Base-by-base conservation (phyloP, 2,329 filamentous ascomycete species). In the Penicillium sp. region DNA sequence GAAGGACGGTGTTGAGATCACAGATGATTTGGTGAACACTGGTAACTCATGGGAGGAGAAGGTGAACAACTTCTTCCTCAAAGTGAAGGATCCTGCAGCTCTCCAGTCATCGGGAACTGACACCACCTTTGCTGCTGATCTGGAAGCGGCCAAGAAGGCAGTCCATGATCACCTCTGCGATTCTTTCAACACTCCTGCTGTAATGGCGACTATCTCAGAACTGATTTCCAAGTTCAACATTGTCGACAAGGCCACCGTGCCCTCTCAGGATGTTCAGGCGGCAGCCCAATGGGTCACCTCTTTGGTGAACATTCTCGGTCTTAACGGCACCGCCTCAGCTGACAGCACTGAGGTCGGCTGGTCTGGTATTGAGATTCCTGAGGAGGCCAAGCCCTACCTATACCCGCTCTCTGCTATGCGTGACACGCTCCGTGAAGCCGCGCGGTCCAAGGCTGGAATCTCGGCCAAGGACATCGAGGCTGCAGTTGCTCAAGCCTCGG, bases 1-100 rank as follows among this genome's bases (percentile, higher is more conserved):
- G 92, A 90, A 90, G 63, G 90, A 96, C 46, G 90, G 91, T 1
- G 87, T 97, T 30, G 93, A 97, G 68, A 94, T 97, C 58, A 93
- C 91, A 0, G 85, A 88, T 1, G 90, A 92, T 51, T 85, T 96
- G 75, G 81, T 90, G 54, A 85, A 84, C 40, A 84, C 86, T 64
- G 88, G 88, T 7, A 83, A 85, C 54, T 84, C 81, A 41, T 96
- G 91, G 89, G 92, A 97, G 69, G 85, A 85, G 46, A 87, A 87
- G 16, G 77, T 96, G 29, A 89, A 88, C 71, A 86, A 85, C 69
- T 86, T 87, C 68, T 86, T 87, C 70, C 74, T 85, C 56, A 84
- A 84, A 59, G 74, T 80, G 27, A 79, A 77, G 40, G 81, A 84
- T 59, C 68, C 80, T 3, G 43, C 67, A 2, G 59, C 66, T 29